These are phyloP conservation scores for Pichia manshurica DNA, from an alignment of 805 yeast genomes.

Conservation along the genomic window DNA sequence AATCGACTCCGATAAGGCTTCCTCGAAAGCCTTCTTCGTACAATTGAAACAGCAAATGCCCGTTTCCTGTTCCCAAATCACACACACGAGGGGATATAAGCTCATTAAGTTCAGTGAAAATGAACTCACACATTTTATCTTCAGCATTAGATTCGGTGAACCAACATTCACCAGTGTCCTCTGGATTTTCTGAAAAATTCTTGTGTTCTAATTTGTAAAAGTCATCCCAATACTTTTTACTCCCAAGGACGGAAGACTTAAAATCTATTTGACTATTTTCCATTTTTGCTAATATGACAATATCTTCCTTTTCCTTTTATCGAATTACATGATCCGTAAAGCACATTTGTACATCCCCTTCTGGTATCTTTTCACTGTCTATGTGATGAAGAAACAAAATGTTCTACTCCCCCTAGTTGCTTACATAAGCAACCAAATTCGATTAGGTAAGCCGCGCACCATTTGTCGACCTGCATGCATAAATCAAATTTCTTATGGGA, in stretches of 20 bases:
- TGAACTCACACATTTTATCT: conserved; percentile 67
- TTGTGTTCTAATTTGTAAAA: conserved; percentile 68
- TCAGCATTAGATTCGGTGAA: conserved; percentile 95
- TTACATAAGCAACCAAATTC: too few species aligned
- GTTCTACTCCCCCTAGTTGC: too few species aligned
- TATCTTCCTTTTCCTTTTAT: too few species aligned
- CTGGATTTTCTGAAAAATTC: conserved; percentile 67
- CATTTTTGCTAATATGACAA: too few species aligned
- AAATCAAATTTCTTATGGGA: too few species aligned
- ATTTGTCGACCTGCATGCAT: too few species aligned
- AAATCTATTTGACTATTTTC: conserved; percentile 31
- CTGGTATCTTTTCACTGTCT: too few species aligned
- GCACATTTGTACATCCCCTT: too few species aligned
- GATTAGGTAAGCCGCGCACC: too few species aligned
- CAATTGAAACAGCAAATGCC: conserved; percentile 74
- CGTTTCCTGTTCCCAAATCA: conserved; percentile 96
- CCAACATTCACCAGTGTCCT: conserved; percentile 96
- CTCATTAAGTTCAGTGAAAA: conserved; percentile 30
- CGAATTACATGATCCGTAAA: too few species aligned
- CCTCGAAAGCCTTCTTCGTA: conserved; percentile 51
- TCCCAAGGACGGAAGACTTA: conserved; percentile 79
- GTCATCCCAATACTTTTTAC: conserved; percentile 86
- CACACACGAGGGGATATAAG: conserved; percentile 37
- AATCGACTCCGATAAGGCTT: conserved; percentile 72
- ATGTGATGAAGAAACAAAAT: too few species aligned